Evolutionary conservation across 345 rosid species (phyloP).

Genomic region (Noccaea bulbosa): DNA sequence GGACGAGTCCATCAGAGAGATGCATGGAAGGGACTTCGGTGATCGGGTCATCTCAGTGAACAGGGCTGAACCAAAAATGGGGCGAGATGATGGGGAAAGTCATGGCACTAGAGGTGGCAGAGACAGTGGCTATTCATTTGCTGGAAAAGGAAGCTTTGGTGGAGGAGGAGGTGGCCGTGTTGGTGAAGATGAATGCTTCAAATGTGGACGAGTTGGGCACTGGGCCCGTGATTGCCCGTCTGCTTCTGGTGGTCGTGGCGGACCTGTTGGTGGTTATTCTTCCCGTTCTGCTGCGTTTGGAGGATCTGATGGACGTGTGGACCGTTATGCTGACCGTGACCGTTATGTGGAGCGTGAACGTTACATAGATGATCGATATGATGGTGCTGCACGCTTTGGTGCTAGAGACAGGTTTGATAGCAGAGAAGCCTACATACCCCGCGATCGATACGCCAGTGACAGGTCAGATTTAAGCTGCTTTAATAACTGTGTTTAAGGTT

Average conservation of each 20-base stretch:
- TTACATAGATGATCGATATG: slow-evolving; percentile 89
- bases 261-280: slow-evolving; percentile 65
- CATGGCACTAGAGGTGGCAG: slow-evolving; percentile 85
- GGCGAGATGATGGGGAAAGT: slow-evolving; percentile 66
- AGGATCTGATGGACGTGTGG: slow-evolving; percentile 70
- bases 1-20: slow-evolving; percentile 96
- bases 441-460: slow-evolving; percentile 76
- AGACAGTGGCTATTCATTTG: slow-evolving; percentile 58
- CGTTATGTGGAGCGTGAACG: slow-evolving; percentile 74
- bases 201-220: slow-evolving; percentile 91
- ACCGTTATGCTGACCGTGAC: slow-evolving; percentile 65
- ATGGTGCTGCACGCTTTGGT: slow-evolving; percentile 73
- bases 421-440: slow-evolving; percentile 72
- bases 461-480: slow-evolving; percentile 49
- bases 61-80: slow-evolving; percentile 93
- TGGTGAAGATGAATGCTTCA: slow-evolving; percentile 92
- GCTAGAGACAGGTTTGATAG: slow-evolving; percentile 84
- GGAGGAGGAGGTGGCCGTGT: slow-evolving; percentile 74
- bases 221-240: slow-evolving; percentile 99
- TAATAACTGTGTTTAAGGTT: background rate
- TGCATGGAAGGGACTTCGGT: slow-evolving; percentile 94
- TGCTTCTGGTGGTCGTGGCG: slow-evolving; percentile 81
- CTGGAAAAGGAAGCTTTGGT: slow-evolving; percentile 44
- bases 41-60: slow-evolving; percentile 92
- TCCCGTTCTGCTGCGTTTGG: slow-evolving; percentile 70